Percentiles rank a stretch among this genome's conserved stretches.
These are phyloP conservation scores for Termitomyces sp. DNA, from an alignment of 768 basidiomycete species.

Conservation along the genomic window DNA sequence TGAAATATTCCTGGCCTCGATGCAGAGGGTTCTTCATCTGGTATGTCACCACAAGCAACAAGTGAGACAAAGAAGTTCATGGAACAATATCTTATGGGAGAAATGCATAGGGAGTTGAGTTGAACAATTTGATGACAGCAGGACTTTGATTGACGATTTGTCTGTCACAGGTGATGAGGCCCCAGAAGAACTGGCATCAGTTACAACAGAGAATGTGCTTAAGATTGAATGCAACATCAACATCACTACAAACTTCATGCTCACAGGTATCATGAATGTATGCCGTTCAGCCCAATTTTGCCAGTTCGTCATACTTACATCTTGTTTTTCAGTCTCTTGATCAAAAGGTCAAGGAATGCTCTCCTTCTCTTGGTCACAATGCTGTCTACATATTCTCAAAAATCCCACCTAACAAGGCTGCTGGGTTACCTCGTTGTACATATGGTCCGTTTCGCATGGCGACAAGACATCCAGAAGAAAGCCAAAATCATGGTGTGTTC, in stretches of 20 bases:
- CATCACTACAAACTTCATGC: conserved; percentile 84
- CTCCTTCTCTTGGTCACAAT: conserved; percentile 72
- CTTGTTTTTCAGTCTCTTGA: conserved; percentile 62
- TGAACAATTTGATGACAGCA: background rate
- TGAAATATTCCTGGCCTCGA: conserved; percentile 61
- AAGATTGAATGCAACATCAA: conserved; percentile 94
- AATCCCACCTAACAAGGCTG: conserved; percentile 76
- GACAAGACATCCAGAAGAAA: conserved; percentile 85
- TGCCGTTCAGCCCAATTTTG: conserved; percentile 8
- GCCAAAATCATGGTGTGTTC: conserved; percentile 89
- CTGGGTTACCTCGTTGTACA: conserved; percentile 87
- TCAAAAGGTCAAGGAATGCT: conserved; percentile 82
- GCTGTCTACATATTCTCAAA: conserved; percentile 81
- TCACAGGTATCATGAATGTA: conserved; percentile 79
- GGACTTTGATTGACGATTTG: background rate
- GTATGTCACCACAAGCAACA: conserved; percentile 18
- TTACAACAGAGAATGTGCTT: conserved; percentile 67
- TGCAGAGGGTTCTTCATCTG: conserved; percentile 10
- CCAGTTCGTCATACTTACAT: background rate
- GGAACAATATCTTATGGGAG: conserved; percentile 77
- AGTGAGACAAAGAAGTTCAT: conserved; percentile 57
- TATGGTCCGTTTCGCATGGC: conserved; percentile 97
- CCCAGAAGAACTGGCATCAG: conserved; percentile 67
- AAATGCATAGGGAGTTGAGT: conserved; percentile 66
- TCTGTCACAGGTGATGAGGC: conserved; percentile 70